Percentiles rank a stretch among this genome's conserved stretches.
These are phyloP conservation scores for Discostella stelligeroides DNA, from an alignment of 108 stramenopile genomes.

Conservation along the genomic window DNA sequence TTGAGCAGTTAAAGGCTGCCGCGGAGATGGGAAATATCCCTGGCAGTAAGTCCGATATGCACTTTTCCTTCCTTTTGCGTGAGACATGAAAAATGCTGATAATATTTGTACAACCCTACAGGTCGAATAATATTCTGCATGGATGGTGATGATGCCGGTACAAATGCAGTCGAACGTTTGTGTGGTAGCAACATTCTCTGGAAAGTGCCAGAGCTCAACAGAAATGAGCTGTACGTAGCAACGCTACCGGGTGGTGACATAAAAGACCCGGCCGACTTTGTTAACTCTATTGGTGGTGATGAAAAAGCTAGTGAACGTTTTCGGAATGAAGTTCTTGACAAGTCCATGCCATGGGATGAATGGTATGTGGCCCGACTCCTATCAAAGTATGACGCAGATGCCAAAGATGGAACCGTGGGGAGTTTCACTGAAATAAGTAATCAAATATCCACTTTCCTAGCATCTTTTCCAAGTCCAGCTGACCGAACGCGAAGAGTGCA, in stretches of 20 bases:
- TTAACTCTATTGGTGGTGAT: conserved; percentile 51
- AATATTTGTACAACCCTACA: not conserved
- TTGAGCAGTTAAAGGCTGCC: conserved; percentile 71
- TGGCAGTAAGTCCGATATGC: conserved; percentile 36
- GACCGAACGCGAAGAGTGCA: conserved; percentile 60
- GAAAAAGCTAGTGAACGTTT: conserved; percentile 27
- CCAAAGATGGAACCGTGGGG: conserved; percentile 23
- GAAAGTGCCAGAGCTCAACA: conserved; percentile 45
- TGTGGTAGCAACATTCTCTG: conserved; percentile 58
- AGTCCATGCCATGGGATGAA: conserved; percentile 64
- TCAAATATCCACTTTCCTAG: conserved; percentile 62
- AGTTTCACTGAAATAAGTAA: conserved; percentile 63
- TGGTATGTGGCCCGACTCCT: conserved; percentile 70
- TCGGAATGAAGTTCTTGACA: conserved; percentile 55
- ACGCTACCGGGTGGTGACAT: conserved; percentile 55
- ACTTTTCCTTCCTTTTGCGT: not conserved
- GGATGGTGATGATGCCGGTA: conserved; percentile 90
- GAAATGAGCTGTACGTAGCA: conserved; percentile 69
- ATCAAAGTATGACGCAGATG: conserved; percentile 41
- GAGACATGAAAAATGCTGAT: not conserved
- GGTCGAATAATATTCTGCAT: conserved; percentile 80
- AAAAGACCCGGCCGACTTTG: conserved; percentile 88
- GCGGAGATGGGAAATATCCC: conserved; percentile 44
- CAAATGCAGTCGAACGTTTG: conserved; percentile 74
- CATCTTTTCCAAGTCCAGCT: conserved; percentile 52